Evolutionary conservation across 1,139 yeast genomes (phyloP), one percentile per base, ranked within the genome.

Genomic region (Sugiyamaella sp.): DNA sequence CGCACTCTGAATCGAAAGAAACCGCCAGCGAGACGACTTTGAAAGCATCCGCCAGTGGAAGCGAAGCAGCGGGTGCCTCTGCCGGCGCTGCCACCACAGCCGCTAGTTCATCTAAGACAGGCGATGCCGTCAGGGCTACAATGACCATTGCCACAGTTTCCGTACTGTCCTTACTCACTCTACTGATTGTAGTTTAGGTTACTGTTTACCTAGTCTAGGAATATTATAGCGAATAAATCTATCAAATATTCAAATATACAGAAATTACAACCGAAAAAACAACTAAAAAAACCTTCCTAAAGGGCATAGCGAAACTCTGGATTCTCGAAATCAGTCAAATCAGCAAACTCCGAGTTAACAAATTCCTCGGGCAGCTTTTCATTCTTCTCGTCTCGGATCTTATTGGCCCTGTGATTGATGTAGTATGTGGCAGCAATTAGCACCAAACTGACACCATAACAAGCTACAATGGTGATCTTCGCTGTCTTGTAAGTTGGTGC

Each of bases 241-340:
- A 10, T 41, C 14, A 21, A 14, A n/a, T 40, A 40, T 12, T n/a
- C 20, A 40, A 40, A 21, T 12, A 21, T 35, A 35, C 17, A 35
- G 17, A n/a, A 35, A 35, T 35, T n/a, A 8, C 39, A n/a, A n/a
- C n/a, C n/a, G n/a, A n/a, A n/a, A n/a, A n/a, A n/a, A n/a, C 10
- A 25, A 25, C 29, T 25, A 25, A 25, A 25, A 25, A 25, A 5
- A 25, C 29, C 29, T 5, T 29, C 12, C 22, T 54, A 65, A 39
- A 63, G 40, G 16, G 63, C 60, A 48, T 68, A 68, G 12, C 72
- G 52, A 61, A 69, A 68, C 51, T 77, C 78, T 8, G 81, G 83
- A 64, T 85, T 85, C 67, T 85, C 85, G 52, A 73, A 74, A 63
- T 85, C 90, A 1, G 90, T 85, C 63, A 84, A 70, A 64, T 85